Base-by-base conservation (phyloP, 306 rosid species). In the Dalbergia cochinchinensis region DNA sequence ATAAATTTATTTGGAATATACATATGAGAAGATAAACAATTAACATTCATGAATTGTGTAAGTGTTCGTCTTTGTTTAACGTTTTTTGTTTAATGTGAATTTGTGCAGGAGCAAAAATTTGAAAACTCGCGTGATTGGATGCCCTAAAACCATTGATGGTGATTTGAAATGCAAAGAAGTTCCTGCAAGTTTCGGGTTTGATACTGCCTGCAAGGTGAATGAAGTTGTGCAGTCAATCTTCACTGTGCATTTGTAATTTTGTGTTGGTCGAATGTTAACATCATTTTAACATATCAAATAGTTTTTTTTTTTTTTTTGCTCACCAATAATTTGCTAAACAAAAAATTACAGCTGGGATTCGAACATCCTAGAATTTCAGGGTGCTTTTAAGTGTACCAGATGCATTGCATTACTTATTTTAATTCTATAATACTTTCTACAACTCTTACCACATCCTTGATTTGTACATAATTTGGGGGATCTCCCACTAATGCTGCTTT, bases 111-210 rank as follows among this genome's bases (percentile, higher is more conserved):
- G 34, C 76, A 88, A 89, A 84, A 91, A 88, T 71, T 13, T 93
- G 78, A 96, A 90, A 87, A 87, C 99, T 71, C 86, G 50, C 37
- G 99, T 96, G 57, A 80, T 93, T 12, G 99, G 99, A 69, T 96
- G 98, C 89, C 99, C 99, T 55, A 96, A 96, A 91, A 96, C 99
- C 80, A 96, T 96, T 75, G 99, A 96, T 83, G 99, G 98, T 80
- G 99, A 93, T 87, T 80, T 96, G 87, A 96, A 96, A 87, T 87
- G 97, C 90, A 93, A 89, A 84, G 99, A 96, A 90, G 99, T 96
- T 79, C 99, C 99, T 22, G 77, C 90, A n/a, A 96, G 99, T 90
- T 96, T 93, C 11, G 99, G 99, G 64, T 96, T 96, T 81, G 99
- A 96, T 88, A 93, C 99, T 35, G 99, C 99, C 83, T 96, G 98